Evolutionary conservation across 2,329 filamentous ascomycete species (phyloP), one percentile per base, ranked within the genome.

Genomic region (Aspergillus sergii): DNA sequence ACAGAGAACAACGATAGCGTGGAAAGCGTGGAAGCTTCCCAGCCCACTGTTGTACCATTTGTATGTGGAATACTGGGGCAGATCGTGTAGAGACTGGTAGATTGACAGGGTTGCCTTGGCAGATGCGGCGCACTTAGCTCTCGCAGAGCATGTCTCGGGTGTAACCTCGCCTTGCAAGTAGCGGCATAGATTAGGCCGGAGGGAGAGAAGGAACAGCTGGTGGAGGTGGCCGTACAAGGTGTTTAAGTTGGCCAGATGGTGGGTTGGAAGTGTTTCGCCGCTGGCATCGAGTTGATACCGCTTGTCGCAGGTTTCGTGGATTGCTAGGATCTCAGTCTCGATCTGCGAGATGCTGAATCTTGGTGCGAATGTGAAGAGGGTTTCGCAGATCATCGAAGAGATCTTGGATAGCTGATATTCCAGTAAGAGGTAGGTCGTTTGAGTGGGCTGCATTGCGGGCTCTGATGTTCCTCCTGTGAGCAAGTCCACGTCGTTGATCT

Each of bases 351-450:
- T 65, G 5, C 66, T 67, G 26, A 64, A 72, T 41, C 66, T 63
- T 9, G 69, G 69, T 0, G 68, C 65, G 45, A 68, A 68, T 58
- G 62, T 71, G 58, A 79, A 78, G 19, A 79, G 75, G 6, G 67
- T 63, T 32, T 76, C 69, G 61, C 76, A 78, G 34, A 80, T 75
- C 54, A 73, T 73, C n/a, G 72, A 71, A 11, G 76, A 73, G 50
- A 80, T 68, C 43, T 73, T 71, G 64, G 78, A 73, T 2, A 80
- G 71, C 19, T 75, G 75, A 61, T 74, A 75, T 56, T 76, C 76
- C 26, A 78, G 66, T 7, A 80, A 74, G 6, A 80, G 73, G 62
- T 78, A 80, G 21, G 78, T 77, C 77, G 79, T 80, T 67, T 80
- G 77, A 2, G 77, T 80, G 43, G 78, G 77, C 6, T 71, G 69